Conservation (phyloP, 495 filamentous ascomycete genomes). For the Ramalina intermedia region DNA sequence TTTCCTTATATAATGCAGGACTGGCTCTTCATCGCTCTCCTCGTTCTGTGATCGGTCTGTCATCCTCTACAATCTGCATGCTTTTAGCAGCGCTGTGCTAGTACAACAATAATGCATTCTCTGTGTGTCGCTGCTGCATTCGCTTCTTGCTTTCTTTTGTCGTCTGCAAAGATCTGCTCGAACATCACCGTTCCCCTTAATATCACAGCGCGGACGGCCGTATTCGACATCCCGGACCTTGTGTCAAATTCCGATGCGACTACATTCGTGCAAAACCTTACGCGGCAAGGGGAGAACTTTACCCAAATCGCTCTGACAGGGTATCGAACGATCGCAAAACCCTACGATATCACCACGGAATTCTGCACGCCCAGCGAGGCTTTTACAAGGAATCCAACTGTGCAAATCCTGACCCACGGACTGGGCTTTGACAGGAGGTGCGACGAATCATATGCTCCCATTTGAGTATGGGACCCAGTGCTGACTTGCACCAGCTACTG, state of each 20-base stretch:
- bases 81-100: no score
- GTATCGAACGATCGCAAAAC: constrained; percentile 18
- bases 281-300: constrained; percentile 23
- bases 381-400: constrained; percentile 17
- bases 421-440: constrained; percentile 42
- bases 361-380: constrained; percentile 23
- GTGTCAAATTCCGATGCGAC: constrained; percentile 24
- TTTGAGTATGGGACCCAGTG: not conserved
- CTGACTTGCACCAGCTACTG: constrained; percentile 33
- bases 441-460: not conserved
- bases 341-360: constrained; percentile 22
- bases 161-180: no score
- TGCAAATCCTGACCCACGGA: constrained; percentile 49
- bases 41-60: no score
- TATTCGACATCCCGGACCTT: no score
- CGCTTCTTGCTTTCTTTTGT: no score
- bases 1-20: no score
- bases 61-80: no score
- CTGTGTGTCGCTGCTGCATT: no score
- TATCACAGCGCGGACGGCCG: no score
- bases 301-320: constrained; percentile 14
- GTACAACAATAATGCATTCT: no score
- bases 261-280: constrained; percentile 21
- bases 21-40: no score
- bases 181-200: no score